Percentiles rank a stretch among this genome's conserved stretches.
Conservation (phyloP, 1,284 basidiomycete genomes). For the Rhodotorula sp. region DNA sequence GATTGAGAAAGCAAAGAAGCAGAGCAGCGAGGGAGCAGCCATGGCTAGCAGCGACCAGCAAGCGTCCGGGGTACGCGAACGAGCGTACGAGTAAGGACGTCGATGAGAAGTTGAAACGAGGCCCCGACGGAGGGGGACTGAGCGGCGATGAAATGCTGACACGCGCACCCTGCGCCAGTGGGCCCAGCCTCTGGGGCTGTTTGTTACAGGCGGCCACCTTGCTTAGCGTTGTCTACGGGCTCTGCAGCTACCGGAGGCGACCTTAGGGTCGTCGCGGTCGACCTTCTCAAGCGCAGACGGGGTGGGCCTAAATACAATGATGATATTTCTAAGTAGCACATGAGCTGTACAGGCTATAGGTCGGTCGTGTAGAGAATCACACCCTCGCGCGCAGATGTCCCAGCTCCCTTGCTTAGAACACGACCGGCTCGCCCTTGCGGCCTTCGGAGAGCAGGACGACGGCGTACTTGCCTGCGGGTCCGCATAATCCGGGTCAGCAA, state of each 20-base stretch:
- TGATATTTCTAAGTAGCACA: conserved; percentile 1
- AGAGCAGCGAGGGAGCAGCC: background rate
- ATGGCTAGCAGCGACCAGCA: background rate
- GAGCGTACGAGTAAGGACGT: background rate
- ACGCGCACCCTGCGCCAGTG: background rate
- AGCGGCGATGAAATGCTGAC: background rate
- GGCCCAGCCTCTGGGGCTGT: background rate
- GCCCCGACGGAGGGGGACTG: background rate
- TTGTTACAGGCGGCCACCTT: background rate
- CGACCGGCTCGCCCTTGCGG: conserved; percentile 56
- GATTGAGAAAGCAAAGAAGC: background rate
- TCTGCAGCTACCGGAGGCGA: background rate
- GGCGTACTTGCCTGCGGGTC: conserved; percentile 66
- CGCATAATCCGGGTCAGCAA: background rate
- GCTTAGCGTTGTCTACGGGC: background rate
- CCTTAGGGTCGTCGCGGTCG: background rate
- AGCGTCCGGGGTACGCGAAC: background rate
- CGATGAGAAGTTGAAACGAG: background rate
- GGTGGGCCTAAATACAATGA: background rate
- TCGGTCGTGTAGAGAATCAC: too few species aligned
- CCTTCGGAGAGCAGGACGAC: conserved; percentile 81
- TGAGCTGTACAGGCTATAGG: background rate
- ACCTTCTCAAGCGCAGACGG: background rate
- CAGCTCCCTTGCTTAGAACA: conserved; percentile 12
- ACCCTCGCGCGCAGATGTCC: too few species aligned